Percentiles rank a stretch among this genome's conserved stretches.
Evolutionary conservation across 1,284 basidiomycete species (phyloP).

Genomic region (Ceratobasidium sp.): DNA sequence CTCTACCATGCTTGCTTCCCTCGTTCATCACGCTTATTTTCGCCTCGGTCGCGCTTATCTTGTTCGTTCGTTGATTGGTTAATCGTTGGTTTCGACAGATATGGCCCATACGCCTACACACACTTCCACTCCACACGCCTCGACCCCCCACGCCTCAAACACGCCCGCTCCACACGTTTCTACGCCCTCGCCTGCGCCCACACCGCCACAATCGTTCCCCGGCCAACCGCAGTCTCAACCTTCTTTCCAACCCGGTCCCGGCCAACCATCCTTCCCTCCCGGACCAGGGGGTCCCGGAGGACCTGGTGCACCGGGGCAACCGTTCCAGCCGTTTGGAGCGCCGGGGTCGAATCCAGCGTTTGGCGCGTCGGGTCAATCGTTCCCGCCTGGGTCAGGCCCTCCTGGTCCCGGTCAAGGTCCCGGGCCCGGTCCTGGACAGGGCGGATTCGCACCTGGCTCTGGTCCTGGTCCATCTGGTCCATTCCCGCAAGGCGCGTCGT

Average conservation of each 20-base stretch:
- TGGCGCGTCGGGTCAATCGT: too few species aligned
- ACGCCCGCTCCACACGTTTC: not conserved
- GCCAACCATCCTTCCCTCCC: slow-evolving; percentile 4
- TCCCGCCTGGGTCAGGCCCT: slow-evolving; percentile 7
- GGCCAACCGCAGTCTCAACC: slow-evolving; percentile 7
- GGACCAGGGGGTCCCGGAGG: not conserved
- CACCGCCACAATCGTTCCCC: slow-evolving; percentile 25
- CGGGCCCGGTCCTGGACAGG: not conserved
- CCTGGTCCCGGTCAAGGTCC: slow-evolving; percentile 1
- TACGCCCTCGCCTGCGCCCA: slow-evolving; percentile 18
- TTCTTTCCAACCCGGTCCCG: slow-evolving; percentile 6
- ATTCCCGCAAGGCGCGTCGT: not conserved
- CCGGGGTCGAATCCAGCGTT: too few species aligned
- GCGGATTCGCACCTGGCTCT: not conserved
- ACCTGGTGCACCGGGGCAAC: too few species aligned
- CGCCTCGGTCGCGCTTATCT: too few species aligned
- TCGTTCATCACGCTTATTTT: too few species aligned
- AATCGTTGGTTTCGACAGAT: not conserved
- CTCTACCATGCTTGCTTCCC: too few species aligned
- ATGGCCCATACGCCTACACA: slow-evolving; percentile 22
- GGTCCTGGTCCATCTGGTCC: not conserved
- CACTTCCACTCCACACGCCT: too few species aligned
- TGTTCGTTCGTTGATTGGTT: slow-evolving; percentile 10
- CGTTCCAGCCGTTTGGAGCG: too few species aligned
- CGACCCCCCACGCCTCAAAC: too few species aligned